phyloP scores from a whole-genome alignment of 78 protist genomes.

The Mantamonas sphyraenae region DNA sequence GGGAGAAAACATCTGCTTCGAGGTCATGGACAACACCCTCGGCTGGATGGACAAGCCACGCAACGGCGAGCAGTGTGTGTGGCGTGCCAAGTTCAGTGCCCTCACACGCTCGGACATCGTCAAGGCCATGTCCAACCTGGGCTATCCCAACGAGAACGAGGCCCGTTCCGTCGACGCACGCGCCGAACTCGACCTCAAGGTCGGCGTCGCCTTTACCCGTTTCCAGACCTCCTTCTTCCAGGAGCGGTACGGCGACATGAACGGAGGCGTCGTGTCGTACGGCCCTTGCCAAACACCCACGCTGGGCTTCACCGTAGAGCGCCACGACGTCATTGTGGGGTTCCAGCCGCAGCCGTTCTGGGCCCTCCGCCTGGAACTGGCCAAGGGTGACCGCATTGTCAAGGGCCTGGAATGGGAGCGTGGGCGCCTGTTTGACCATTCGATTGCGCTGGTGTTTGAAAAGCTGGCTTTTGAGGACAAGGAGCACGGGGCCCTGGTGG shows the following conservation, averaged over 20 bases:
- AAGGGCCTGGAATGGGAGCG: too few species aligned
- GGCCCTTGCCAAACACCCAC: constrained; percentile 77
- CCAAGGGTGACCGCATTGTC: too few species aligned
- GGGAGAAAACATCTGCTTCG: constrained; percentile 81
- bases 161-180: constrained; percentile 58
- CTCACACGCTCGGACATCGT: constrained; percentile 10
- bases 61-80: neutral
- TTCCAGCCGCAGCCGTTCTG: constrained; percentile 24
- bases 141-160: constrained; percentile 31
- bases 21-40: constrained; percentile 21
- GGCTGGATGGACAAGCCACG: neutral
- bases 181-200: constrained; percentile 36
- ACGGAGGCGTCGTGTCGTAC: constrained; percentile 16
- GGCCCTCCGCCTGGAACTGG: too few species aligned
- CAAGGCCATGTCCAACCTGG: constrained; percentile 24
- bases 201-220: constrained; percentile 57
- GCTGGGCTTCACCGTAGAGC: constrained; percentile 38
- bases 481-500: too few species aligned
- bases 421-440: constrained; percentile 22
- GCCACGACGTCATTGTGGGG: constrained; percentile 16
- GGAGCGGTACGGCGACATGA: constrained; percentile 12
- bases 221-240: constrained; percentile 39
- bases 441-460: constrained; percentile 2
- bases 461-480: too few species aligned
- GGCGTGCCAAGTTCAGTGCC: neutral